Base-by-base conservation (phyloP, 192 early-diverging fungal species). In the Backusella tarrabulga region DNA sequence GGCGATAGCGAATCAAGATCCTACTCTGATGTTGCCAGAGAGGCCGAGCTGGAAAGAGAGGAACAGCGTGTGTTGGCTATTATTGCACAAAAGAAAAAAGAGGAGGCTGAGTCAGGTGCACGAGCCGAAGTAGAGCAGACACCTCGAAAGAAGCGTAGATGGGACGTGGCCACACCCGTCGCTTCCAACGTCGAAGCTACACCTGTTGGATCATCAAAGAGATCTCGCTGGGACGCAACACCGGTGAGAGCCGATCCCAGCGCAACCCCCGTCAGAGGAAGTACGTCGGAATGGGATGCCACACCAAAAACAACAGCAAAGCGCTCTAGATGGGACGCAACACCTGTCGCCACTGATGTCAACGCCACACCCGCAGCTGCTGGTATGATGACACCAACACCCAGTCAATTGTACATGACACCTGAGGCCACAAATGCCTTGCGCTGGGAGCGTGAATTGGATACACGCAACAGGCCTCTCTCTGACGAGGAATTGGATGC, bases 261-360 rank as follows among this genome's bases (percentile, higher is more conserved):
- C 74, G 93, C 93, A 67, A 96, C 95, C 12, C 94, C 94, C 3
- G 92, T 91, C 0, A 90, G 87, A 34, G 83, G 84, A 7, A 73
- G 76, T 23, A 68, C 56, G 26, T 83, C 85, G 23, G 77, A 90
- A 11, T 95, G 92, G 93, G 97, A 95, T 68, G 95, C 92, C 6
- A 95, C 94, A 15, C 93, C 92, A 6, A 86, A 83, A 60, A 85
- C 83, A 12, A 79, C 92, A 21, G 77, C 83, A 42, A 95, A 97
- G 74, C 90, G 93, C 71, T 98, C 96, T 14, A 86, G 96, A 41
- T 99, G 98, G 98, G 98, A 98, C 77, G 96, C 96, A 77, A 99
- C 98, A 0, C 94, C 93, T 17, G 86, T 82, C 17, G 83, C 78
- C 1, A 83, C 83, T 34, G 81, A 82, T 9, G 77, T 73, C 38